phyloP scores from a whole-genome alignment of 495 filamentous ascomycete species.

The Aspergillus wentii region DNA sequence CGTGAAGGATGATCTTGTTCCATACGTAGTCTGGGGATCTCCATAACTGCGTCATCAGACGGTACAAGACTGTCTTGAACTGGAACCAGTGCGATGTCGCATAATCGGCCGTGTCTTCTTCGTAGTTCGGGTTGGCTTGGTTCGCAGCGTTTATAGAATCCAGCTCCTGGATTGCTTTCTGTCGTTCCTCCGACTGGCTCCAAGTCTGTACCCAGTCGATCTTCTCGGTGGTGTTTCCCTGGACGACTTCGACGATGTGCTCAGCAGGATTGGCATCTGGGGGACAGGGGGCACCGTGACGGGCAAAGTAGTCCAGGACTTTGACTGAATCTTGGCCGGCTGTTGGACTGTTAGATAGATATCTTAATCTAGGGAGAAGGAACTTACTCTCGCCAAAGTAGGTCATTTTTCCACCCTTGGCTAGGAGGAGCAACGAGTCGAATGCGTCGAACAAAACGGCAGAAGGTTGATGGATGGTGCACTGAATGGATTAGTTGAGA shows the following conservation, averaged over 20 bases:
- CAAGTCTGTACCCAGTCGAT: conserved; percentile 46
- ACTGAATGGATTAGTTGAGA: conserved; percentile 28
- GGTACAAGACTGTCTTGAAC: conserved; percentile 40
- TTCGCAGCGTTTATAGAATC: conserved; percentile 50
- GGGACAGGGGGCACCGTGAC: conserved; percentile 46
- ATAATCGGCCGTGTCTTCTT: conserved; percentile 46
- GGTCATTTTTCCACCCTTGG: conserved; percentile 47
- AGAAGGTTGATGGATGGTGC: conserved; percentile 94
- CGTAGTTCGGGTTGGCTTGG: conserved; percentile 30
- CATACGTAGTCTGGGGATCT: conserved; percentile 53
- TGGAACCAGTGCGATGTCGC: conserved; percentile 40
- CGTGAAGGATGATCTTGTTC: conserved; percentile 39
- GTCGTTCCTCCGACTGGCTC: conserved; percentile 51
- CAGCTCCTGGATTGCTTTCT: conserved; percentile 58
- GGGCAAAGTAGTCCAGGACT: conserved; percentile 51
- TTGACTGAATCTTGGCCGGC: conserved; percentile 56
- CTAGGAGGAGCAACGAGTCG: conserved; percentile 46
- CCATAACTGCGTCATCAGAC: conserved; percentile 86
- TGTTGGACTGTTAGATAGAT: conserved; percentile 29
- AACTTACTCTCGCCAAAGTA: conserved; percentile 55
- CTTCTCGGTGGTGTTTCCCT: conserved; percentile 24
- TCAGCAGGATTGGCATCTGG: conserved; percentile 54
- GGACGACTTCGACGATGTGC: conserved; percentile 49
- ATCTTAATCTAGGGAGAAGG: conserved; percentile 1
- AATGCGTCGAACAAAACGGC: conserved; percentile 52